Base-by-base conservation (phyloP, 257 asterid species). In the Solanum infundibuliforme region DNA sequence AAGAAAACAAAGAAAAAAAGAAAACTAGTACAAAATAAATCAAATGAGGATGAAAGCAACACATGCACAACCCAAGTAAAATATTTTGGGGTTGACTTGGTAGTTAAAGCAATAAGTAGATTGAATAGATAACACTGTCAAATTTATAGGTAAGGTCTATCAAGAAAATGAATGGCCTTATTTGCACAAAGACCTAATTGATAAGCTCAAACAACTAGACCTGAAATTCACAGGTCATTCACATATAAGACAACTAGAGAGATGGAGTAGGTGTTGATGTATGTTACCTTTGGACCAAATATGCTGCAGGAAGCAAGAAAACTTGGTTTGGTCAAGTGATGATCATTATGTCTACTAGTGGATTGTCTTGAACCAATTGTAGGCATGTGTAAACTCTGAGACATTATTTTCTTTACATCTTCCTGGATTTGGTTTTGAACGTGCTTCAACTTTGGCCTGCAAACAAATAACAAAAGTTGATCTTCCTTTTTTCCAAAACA, bases 331-430 rank as follows among this genome's bases (percentile, higher is more conserved):
- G 91, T 38, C 76, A 86, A 85, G 85, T 79, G 29, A 27, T 62
- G 89, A 34, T 86, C 73, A 29, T 46, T 69, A 32, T 48, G 76
- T 46, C 89, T 46, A 23, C 87, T 90, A 48, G 84, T 43, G 36
- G 83, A 84, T 81, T 46, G 83, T 38, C 91, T 89, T 25, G 89
- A 87, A 85, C 92, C 77, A 82, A 88, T 38, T 77, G 98, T 92
- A 89, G 96, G 95, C 87, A 55, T n/a, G 72, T 87, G 91, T 87
- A 95, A 92, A 87, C 93, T 96, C 90, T 92, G 92, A 85, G 98
- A 95, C 98, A 95, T 95, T 89, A 95, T 60, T 74, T 91, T 93
- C 96, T 94, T 95, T 91, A 95, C 99, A 71, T 93, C 92, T 87
- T 94, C 99, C 91, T 93, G 96, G 88, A 95, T 94, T 91, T 93